Base-by-base conservation (phyloP, 352 stramenopile species). In the Phytophthora agathidicida region DNA sequence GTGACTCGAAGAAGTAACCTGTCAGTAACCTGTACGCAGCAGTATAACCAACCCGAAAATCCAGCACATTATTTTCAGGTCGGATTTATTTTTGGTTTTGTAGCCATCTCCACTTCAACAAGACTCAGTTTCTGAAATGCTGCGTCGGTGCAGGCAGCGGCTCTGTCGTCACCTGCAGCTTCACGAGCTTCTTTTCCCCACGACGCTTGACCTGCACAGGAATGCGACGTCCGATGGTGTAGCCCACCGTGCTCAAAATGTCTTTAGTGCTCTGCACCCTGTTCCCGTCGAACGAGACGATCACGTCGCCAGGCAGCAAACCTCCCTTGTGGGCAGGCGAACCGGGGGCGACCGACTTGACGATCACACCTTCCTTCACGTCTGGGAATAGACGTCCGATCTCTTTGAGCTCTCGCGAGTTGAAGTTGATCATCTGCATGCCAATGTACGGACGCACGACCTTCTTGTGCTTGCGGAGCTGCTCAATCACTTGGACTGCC, bases 371-470 rank as follows among this genome's bases (percentile, higher is more conserved):
- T 58, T 89, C 72, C 28, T 89, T 90, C 50, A 93, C 68, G 30
- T 89, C 75, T 1, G 84, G 82, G 43, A 92, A 92, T 22, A 91
- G 53, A 46, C 83, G 82, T 11, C 71, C 63, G 32, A 91, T 80
- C 48, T 95, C 77, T 36, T 65, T 57, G 3, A 93, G 65, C 42
- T 93, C 81, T 26, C 71, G 73, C 11, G 66, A 68, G 61, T 91
- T 91, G 50, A 94, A 89, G 58, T 89, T 87, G 39, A 93, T 91
- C 86, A 98, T 96, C 45, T 93, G 82, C 80, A 98, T 87, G 53
- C 93, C 93, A 45, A 98, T 86, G 69, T 97, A 97, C 23, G 93
- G 87, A 14, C 93, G 77, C 13, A 91, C 71, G 14, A 98, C 91
- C 36, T 91, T 93, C 46, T 90, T 91, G 62, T 93, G 79, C 52